These are phyloP conservation scores for Annona squamosa DNA, from an alignment of 164 flowering plant genomes.

Conservation along the genomic window DNA sequence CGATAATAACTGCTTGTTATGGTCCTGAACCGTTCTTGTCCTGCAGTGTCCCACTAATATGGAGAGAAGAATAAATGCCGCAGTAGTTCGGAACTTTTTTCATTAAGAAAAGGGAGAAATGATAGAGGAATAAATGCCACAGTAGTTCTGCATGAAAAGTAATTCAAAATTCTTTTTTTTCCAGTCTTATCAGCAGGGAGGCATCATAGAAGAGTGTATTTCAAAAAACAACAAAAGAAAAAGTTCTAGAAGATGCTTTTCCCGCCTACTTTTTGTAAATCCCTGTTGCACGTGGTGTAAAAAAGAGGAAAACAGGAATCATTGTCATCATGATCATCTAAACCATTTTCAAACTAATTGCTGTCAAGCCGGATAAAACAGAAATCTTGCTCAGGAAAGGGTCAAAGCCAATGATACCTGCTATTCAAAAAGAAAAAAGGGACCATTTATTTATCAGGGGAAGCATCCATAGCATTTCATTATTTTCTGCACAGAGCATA, in stretches of 20 bases:
- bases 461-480: background rate
- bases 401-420: background rate
- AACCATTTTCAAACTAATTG: background rate
- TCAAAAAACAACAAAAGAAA: too few relatives aligned
- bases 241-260: background rate
- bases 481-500: background rate
- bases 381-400: background rate
- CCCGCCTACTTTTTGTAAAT: background rate
- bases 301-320: background rate
- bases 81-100: background rate
- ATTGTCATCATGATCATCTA: background rate
- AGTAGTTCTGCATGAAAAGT: background rate
- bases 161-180: background rate
- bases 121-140: background rate
- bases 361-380: background rate
- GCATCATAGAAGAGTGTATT: background rate
- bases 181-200: background rate
- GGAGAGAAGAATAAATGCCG: background rate
- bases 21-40: constrained; percentile 75
- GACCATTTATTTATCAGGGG: background rate
- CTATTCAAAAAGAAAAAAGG: background rate
- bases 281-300: background rate
- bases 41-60: constrained; percentile 75
- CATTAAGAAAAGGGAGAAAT: background rate
- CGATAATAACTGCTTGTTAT: constrained; percentile 78